Evolutionary conservation across 129 eudicot species (phyloP).

Genomic region (Sambucus nigra): DNA sequence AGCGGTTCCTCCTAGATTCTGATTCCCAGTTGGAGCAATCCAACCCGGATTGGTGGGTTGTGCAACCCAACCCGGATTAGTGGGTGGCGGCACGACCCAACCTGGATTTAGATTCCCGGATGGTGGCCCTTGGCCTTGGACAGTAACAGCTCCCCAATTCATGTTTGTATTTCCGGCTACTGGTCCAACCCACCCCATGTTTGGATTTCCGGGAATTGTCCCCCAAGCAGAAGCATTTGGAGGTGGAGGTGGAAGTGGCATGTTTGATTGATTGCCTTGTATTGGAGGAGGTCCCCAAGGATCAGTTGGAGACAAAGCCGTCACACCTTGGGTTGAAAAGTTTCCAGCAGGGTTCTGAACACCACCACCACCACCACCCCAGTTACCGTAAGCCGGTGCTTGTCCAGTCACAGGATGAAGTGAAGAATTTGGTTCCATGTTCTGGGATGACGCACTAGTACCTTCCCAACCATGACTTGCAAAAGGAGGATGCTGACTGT

Average conservation of each 20-base stretch:
- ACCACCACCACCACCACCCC: constrained; percentile 38
- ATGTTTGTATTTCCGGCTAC: constrained; percentile 31
- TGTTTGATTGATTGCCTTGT: constrained; percentile 39
- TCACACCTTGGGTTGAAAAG: constrained; percentile 17
- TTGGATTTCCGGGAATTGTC: constrained; percentile 36
- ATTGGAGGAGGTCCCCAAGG: constrained; percentile 20
- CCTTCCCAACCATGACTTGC: constrained; percentile 38
- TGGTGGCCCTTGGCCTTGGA: background rate
- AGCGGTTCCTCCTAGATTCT: too few relatives aligned
- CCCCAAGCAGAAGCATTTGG: constrained; percentile 34
- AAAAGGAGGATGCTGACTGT: constrained; percentile 24
- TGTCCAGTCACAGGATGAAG: too few relatives aligned
- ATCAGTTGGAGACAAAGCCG: constrained; percentile 7
- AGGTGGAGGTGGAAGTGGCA: constrained; percentile 27
- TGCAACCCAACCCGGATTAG: background rate
- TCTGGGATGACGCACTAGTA: constrained; percentile 27
- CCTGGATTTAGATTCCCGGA: background rate
- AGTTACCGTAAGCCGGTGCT: constrained; percentile 30
- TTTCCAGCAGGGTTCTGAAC: constrained; percentile 40
- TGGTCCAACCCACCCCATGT: constrained; percentile 49
- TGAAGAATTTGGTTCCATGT: too few relatives aligned
- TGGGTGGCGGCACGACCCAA: background rate
- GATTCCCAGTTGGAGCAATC: too few relatives aligned
- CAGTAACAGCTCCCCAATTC: constrained; percentile 45
- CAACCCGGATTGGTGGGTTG: background rate